Evolutionary conservation across 306 rosid genomes (phyloP).

Genomic region (Arachis hypogaea): DNA sequence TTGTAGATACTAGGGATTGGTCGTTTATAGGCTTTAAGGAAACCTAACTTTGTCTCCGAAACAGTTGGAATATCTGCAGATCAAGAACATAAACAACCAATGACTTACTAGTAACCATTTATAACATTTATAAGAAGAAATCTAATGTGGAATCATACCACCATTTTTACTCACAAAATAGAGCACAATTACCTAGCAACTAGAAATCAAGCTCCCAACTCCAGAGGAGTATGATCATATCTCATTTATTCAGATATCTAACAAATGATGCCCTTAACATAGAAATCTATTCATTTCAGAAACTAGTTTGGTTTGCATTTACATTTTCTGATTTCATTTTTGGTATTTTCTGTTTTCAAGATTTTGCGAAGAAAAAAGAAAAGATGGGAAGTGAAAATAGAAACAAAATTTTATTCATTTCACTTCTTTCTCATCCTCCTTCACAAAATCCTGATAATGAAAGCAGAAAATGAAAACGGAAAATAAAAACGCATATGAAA

Average conservation of each 20-base stretch:
- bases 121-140: conserved; percentile 26
- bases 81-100: conserved; percentile 40
- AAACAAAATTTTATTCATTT: no score
- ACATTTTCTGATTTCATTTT: no score
- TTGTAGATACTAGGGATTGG: conserved; percentile 96
- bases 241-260: conserved; percentile 10
- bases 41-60: conserved; percentile 80
- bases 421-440: no score
- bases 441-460: no score
- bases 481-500: no score
- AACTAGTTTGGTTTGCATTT: not conserved
- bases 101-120: conserved; percentile 36
- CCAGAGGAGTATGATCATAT: not conserved
- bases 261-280: conserved; percentile 10
- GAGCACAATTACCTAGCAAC: conserved; percentile 7
- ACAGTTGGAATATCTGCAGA: conserved; percentile 83
- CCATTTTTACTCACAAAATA: conserved; percentile 3
- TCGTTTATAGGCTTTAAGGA: conserved; percentile 81
- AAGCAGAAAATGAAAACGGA: no score
- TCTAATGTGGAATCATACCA: conserved; percentile 18
- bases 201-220: not conserved
- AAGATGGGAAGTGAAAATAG: no score
- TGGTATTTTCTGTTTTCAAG: no score
- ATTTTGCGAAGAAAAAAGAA: no score
- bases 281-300: not conserved